Base-by-base conservation (phyloP, 2,329 filamentous ascomycete species). In the Botrytis cinerea region DNA sequence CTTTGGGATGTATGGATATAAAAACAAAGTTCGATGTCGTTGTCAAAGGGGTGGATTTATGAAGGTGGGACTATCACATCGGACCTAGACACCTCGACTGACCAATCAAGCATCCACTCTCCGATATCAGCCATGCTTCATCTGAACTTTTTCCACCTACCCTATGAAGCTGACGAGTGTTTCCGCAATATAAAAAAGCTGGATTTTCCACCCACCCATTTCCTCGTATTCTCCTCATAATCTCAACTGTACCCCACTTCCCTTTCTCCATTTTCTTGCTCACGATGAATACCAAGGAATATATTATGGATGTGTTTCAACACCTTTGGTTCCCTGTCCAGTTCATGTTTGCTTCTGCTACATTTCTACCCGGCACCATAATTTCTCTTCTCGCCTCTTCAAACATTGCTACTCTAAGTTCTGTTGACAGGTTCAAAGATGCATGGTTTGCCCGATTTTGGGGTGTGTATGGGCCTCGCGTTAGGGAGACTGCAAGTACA, bases 401-500 rank as follows among this genome's bases (percentile, higher is more conserved):
- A 63, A 78, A 84, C 64, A 80, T 81, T 72, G 48, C 74, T 72
- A 80, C 83, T 8, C 81, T 88, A 28, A 68, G 86, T 62, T 85
- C 83, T 28, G 83, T 81, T 1, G 79, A 81, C 2, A 63, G 38
- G 20, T 77, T 73, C 77, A 82, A 83, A 77, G 78, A 82, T 62
- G 80, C 78, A 75, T 91, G 89, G 87, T 92, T 92, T 81, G 85
- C 85, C 70, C 81, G 82, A 59, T 91, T 92, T 82, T 92, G 90
- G 90, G 81, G 81, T 48, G 83, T 79, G 71, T 84, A 85, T 62
- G 89, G 89, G 0, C 88, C 89, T 0, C 74, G 80, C 6, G 83
- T 88, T 5, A 85, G 86, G 73, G 75, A 81, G n/a, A 78, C 75
- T 59, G 84, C 82, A 28, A 83, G 82, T 51, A 78, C 77, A 0